phyloP scores from a whole-genome alignment of 129 eudicot genomes.

The Arctium minus region DNA sequence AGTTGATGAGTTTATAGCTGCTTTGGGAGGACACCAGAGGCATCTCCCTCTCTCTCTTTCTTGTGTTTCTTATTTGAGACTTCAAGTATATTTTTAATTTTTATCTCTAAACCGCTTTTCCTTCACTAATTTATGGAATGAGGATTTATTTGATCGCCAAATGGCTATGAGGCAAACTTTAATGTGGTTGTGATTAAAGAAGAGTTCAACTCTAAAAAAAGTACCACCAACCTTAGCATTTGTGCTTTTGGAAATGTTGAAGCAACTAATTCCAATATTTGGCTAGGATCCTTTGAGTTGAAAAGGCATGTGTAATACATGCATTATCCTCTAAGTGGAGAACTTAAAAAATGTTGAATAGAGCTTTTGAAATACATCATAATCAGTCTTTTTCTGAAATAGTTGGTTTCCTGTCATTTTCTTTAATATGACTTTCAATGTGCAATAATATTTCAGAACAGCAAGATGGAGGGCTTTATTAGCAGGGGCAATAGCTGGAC shows the following conservation, averaged over 20 bases:
- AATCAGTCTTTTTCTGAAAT: neutral
- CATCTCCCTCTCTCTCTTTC: constrained; percentile 14
- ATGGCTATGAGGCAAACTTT: neutral
- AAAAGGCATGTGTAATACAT: neutral
- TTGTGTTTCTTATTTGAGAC: neutral
- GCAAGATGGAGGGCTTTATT: constrained; percentile 95
- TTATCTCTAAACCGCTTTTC: neutral
- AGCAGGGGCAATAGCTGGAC: constrained; percentile 96
- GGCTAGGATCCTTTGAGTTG: neutral
- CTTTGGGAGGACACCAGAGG: constrained; percentile 89
- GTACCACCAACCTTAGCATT: neutral
- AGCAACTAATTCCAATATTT: neutral
- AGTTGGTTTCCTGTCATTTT: constrained; percentile 20
- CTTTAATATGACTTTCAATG: neutral
- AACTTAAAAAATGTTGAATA: neutral
- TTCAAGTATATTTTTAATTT: neutral
- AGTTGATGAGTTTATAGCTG: constrained; percentile 82
- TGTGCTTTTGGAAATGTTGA: neutral
- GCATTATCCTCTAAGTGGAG: neutral
- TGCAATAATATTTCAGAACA: constrained; percentile 55
- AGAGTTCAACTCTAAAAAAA: neutral
- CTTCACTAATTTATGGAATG: neutral
- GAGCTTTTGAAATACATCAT: constrained; percentile 15
- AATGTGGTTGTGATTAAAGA: neutral
- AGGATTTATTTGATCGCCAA: neutral